Percentiles rank a stretch among this genome's conserved stretches.
phyloP scores from a whole-genome alignment of 2,329 filamentous ascomycete genomes.

The Exserohilum rostratum region DNA sequence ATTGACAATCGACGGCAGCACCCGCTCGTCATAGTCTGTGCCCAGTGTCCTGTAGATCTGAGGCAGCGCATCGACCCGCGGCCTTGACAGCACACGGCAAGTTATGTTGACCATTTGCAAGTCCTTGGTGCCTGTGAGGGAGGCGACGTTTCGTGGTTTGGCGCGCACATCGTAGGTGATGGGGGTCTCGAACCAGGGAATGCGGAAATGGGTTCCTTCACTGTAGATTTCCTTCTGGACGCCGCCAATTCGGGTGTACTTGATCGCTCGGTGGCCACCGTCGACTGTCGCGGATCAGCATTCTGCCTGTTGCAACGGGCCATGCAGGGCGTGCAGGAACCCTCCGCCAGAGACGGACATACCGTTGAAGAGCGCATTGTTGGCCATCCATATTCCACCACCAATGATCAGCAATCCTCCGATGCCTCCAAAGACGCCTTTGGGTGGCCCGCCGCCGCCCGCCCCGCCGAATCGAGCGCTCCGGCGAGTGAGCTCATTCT shows the following conservation, averaged over 20 bases:
- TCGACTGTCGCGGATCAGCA: slow-evolving; percentile 67
- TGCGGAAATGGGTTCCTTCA: slow-evolving; percentile 95
- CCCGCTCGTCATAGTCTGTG: slow-evolving; percentile 95
- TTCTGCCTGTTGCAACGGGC: not conserved
- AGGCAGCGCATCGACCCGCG: slow-evolving; percentile 84
- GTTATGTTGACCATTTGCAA: slow-evolving; percentile 99
- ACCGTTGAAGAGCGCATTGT: slow-evolving; percentile 74
- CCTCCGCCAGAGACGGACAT: slow-evolving; percentile 21
- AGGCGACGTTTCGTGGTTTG: slow-evolving; percentile 94
- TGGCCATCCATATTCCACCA: slow-evolving; percentile 60
- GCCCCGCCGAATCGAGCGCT: slow-evolving; percentile 55
- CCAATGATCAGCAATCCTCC: slow-evolving; percentile 61
- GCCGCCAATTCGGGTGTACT: slow-evolving; percentile 90
- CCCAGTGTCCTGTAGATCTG: slow-evolving; percentile 97
- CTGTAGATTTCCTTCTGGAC: slow-evolving; percentile 95
- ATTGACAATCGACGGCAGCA: slow-evolving; percentile 97
- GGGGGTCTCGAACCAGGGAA: slow-evolving; percentile 97
- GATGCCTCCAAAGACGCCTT: slow-evolving; percentile 61
- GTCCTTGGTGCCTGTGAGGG: slow-evolving; percentile 97
- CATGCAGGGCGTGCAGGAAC: not conserved
- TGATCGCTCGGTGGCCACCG: slow-evolving; percentile 98
- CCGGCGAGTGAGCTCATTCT: slow-evolving; percentile 62
- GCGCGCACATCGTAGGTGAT: slow-evolving; percentile 98
- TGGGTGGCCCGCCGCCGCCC: slow-evolving; percentile 56
- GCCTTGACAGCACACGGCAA: slow-evolving; percentile 95